Evolutionary conservation across 202 grass and related monocot species (phyloP).

Genomic region (Elaeis oleifera): DNA sequence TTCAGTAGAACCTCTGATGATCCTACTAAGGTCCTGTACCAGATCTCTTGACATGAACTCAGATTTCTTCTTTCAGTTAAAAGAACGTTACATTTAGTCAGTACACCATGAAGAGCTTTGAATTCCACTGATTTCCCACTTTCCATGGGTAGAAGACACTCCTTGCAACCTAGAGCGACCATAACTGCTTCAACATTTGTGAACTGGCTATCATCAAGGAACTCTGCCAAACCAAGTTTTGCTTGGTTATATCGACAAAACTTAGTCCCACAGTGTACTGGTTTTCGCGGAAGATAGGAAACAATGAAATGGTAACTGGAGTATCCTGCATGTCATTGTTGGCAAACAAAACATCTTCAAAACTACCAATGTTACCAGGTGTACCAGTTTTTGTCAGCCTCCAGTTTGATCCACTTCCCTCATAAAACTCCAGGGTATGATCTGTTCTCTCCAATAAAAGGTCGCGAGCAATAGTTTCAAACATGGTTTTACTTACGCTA

Average conservation of each 20-base stretch:
- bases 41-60: slow-evolving; percentile 91
- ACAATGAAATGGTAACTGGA: slow-evolving; percentile 70
- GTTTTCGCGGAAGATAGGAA: slow-evolving; percentile 57
- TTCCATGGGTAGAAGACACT: slow-evolving; percentile 80
- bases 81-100: slow-evolving; percentile 68
- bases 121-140: slow-evolving; percentile 62
- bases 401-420: slow-evolving; percentile 90
- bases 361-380: slow-evolving; percentile 89
- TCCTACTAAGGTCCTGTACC: slow-evolving; percentile 83
- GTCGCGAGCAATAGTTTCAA: slow-evolving; percentile 81
- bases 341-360: slow-evolving; percentile 96
- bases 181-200: slow-evolving; percentile 90
- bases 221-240: slow-evolving; percentile 80
- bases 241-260: slow-evolving; percentile 84
- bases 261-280: slow-evolving; percentile 70
- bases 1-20: slow-evolving; percentile 77
- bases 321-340: slow-evolving; percentile 97
- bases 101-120: slow-evolving; percentile 55
- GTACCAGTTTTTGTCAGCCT: slow-evolving; percentile 84
- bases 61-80: slow-evolving; percentile 65
- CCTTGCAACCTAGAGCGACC: slow-evolving; percentile 86
- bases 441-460: slow-evolving; percentile 88
- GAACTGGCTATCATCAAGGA: slow-evolving; percentile 84
- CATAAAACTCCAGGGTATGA: slow-evolving; percentile 76
- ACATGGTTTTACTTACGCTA: slow-evolving; percentile 83